These are phyloP conservation scores for Xylaria arbuscula DNA, from an alignment of 2,329 filamentous ascomycete genomes.

Conservation along the genomic window DNA sequence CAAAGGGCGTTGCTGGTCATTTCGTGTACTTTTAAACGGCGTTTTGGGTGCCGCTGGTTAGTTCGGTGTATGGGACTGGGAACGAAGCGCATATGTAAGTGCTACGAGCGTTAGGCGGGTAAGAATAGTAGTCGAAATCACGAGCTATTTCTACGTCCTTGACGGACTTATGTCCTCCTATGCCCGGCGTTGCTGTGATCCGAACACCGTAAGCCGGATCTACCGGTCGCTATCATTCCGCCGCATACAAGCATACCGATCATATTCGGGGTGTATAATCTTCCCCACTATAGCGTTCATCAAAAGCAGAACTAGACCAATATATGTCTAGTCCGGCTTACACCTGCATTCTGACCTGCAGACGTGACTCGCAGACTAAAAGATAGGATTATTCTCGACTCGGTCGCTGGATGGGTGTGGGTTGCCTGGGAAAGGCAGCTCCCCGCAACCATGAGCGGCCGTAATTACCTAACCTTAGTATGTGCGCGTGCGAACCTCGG, in stretches of 20 bases:
- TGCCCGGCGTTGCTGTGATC: slow-evolving; percentile 1
- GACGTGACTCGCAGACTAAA: slow-evolving; percentile 4
- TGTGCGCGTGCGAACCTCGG: slow-evolving; percentile 19
- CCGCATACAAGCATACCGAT: neutral
- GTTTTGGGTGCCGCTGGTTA: slow-evolving; percentile 25
- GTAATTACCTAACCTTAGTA: neutral
- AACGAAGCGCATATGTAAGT: slow-evolving; percentile 29
- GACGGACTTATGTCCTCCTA: neutral
- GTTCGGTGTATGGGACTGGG: slow-evolving; percentile 14
- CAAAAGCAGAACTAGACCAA: neutral
- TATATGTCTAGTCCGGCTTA: neutral
- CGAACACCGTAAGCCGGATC: neutral
- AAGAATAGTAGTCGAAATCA: slow-evolving; percentile 22
- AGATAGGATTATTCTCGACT: neutral
- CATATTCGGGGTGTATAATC: neutral
- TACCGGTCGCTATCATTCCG: neutral
- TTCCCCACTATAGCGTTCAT: neutral
- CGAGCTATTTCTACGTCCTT: slow-evolving; percentile 16
- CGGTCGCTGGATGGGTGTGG: slow-evolving; percentile 15
- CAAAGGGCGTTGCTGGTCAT: slow-evolving; percentile 12
- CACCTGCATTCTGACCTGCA: too few species aligned
- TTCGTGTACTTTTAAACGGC: slow-evolving; percentile 24
- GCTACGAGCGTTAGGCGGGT: slow-evolving; percentile 7
- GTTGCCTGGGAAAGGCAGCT: slow-evolving; percentile 34
- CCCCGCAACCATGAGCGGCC: slow-evolving; percentile 15